Conservation (phyloP, 2,329 filamentous ascomycete species). For the Pezicula neosporulosa region DNA sequence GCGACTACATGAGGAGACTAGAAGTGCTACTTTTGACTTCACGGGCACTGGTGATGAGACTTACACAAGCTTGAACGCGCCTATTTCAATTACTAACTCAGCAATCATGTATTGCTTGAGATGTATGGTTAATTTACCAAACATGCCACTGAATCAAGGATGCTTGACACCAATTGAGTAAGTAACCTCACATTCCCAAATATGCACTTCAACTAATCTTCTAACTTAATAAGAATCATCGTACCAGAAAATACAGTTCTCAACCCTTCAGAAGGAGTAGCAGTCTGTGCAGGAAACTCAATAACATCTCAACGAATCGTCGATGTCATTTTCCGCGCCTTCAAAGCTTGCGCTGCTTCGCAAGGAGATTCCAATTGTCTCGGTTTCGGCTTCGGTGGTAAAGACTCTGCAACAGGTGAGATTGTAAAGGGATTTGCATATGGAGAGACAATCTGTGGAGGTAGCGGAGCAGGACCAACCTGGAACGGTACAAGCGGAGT, state of each 20-base stretch:
- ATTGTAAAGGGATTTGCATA: background rate
- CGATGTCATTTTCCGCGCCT: conserved; percentile 75
- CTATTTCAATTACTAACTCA: conserved; percentile 73
- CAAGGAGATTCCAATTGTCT: conserved; percentile 81
- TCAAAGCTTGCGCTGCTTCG: conserved; percentile 69
- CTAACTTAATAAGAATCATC: conserved; percentile 38
- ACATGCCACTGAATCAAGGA: conserved; percentile 83
- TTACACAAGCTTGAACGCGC: conserved; percentile 73
- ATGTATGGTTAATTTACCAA: conserved; percentile 65
- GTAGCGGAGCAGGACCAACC: conserved; percentile 64
- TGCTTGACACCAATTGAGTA: conserved; percentile 67
- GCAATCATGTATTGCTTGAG: conserved; percentile 81
- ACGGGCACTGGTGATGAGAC: conserved; percentile 72
- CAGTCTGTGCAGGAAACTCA: conserved; percentile 72
- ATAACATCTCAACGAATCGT: conserved; percentile 74
- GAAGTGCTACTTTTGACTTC: conserved; percentile 73
- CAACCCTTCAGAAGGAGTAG: conserved; percentile 67
- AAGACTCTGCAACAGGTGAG: conserved; percentile 31
- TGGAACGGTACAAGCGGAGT: conserved; percentile 73
- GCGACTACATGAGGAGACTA: conserved; percentile 65
- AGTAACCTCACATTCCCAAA: too few relatives aligned
- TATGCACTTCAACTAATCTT: too few relatives aligned
- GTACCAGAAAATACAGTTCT: conserved; percentile 70
- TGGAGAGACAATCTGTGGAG: conserved; percentile 63
- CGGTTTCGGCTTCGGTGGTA: conserved; percentile 74